Evolutionary conservation across 306 rosid genomes (phyloP).

Genomic region (Trifolium fragiferum): DNA sequence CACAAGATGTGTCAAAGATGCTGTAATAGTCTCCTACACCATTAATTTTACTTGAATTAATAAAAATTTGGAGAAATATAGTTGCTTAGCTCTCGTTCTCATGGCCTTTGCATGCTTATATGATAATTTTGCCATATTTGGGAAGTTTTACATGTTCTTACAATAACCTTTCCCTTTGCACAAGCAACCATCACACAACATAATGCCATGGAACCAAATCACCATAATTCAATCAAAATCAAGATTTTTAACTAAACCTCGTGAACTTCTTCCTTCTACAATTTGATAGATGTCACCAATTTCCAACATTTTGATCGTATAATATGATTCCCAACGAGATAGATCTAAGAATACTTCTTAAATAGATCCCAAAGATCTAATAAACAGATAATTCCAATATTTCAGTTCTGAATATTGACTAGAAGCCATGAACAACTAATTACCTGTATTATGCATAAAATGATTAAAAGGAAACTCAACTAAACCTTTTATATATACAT

Average conservation of each 20-base stretch:
- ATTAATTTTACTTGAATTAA: no score
- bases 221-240: slow-evolving; percentile 15
- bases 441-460: not conserved
- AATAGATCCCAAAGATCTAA: slow-evolving; percentile 12
- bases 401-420: slow-evolving; percentile 21
- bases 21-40: no score
- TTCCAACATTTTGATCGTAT: slow-evolving; percentile 8
- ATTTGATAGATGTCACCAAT: slow-evolving; percentile 8
- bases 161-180: not conserved
- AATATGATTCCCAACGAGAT: slow-evolving; percentile 17
- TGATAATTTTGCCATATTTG: no score
- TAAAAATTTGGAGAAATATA: no score
- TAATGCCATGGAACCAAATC: slow-evolving; percentile 1
- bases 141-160: not conserved
- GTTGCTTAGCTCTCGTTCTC: no score
- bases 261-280: not conserved
- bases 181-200: slow-evolving; percentile 12
- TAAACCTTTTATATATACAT: slow-evolving; percentile 9
- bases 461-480: slow-evolving; percentile 22
- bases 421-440: slow-evolving; percentile 21
- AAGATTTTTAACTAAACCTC: slow-evolving; percentile 26
- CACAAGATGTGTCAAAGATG: slow-evolving; percentile 19
- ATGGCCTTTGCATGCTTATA: no score
- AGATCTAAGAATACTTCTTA: slow-evolving; percentile 1
- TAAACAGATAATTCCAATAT: slow-evolving; percentile 7